Percentiles rank a stretch among this genome's conserved stretches.
phyloP scores from a whole-genome alignment of 1,139 yeast species.

The Blastobotrys buckinghamii region DNA sequence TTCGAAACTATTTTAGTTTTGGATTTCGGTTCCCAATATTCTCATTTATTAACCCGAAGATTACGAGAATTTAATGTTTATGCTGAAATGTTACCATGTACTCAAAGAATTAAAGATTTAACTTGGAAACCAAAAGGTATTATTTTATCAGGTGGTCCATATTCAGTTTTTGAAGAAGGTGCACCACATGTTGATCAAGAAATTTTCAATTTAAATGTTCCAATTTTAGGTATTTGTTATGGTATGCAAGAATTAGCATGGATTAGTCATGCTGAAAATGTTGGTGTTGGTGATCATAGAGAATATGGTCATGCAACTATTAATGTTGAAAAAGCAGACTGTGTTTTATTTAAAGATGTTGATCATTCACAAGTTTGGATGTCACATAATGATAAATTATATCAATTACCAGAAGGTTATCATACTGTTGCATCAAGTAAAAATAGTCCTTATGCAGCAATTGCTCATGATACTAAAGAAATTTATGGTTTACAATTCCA shows the following conservation, averaged over 20 bases:
- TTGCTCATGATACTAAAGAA: constrained; percentile 63
- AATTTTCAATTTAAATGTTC: constrained; percentile 83
- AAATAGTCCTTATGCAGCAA: constrained; percentile 95
- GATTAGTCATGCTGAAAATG: constrained; percentile 87
- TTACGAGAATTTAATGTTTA: constrained; percentile 96
- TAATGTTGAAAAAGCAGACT: constrained; percentile 59
- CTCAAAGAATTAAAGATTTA: constrained; percentile 89
- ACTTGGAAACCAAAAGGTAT: constrained; percentile 96
- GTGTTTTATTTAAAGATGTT: constrained; percentile 78
- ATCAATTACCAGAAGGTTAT: constrained; percentile 84
- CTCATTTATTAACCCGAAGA: constrained; percentile 95
- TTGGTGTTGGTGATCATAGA: constrained; percentile 93
- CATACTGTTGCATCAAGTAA: constrained; percentile 84
- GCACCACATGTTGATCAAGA: constrained; percentile 98
- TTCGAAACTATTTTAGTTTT: constrained; percentile 95
- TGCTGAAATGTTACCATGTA: constrained; percentile 99
- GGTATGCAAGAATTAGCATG: constrained; percentile 99
- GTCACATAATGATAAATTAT: constrained; percentile 98
- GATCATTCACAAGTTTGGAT: constrained; percentile 97
- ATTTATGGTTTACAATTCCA: constrained; percentile 98
- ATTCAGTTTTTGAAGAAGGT: constrained; percentile 90
- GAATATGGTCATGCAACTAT: constrained; percentile 97
- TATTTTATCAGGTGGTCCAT: constrained; percentile 95
- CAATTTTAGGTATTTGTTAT: constrained; percentile 95
- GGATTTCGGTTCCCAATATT: constrained; percentile 98